phyloP scores from a whole-genome alignment of 306 rosid species.

The Pyrus communis region DNA sequence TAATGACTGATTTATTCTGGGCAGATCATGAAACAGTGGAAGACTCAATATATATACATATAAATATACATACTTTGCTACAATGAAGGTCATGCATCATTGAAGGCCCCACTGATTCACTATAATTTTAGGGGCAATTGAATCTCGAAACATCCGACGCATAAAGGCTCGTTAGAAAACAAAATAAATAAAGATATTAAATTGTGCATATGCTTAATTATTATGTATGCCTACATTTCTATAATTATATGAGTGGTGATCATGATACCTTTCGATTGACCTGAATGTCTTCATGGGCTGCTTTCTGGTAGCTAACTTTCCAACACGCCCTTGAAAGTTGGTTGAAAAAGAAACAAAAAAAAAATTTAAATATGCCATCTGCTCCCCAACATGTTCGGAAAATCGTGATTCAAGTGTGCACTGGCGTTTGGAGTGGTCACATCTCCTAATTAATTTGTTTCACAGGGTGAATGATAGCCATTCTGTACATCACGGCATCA shows the following conservation, averaged over 20 bases:
- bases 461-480: too few relatives aligned
- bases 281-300: background rate
- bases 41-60: background rate
- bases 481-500: background rate
- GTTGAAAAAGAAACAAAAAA: background rate
- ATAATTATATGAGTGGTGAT: background rate
- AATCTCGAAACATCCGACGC: background rate
- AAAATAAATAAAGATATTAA: background rate
- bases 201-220: background rate
- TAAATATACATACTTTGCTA: too few relatives aligned
- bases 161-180: background rate
- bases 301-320: constrained; percentile 22
- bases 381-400: background rate
- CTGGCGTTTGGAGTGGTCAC: background rate
- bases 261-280: background rate
- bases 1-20: background rate
- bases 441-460: too few relatives aligned
- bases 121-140: background rate
- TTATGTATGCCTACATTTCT: background rate
- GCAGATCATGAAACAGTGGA: background rate
- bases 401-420: background rate
- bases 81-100: background rate
- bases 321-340: constrained; percentile 18
- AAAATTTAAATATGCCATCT: background rate
- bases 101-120: background rate